Base-by-base conservation (phyloP, 306 rosid genomes). In the Abrus precatorius region DNA sequence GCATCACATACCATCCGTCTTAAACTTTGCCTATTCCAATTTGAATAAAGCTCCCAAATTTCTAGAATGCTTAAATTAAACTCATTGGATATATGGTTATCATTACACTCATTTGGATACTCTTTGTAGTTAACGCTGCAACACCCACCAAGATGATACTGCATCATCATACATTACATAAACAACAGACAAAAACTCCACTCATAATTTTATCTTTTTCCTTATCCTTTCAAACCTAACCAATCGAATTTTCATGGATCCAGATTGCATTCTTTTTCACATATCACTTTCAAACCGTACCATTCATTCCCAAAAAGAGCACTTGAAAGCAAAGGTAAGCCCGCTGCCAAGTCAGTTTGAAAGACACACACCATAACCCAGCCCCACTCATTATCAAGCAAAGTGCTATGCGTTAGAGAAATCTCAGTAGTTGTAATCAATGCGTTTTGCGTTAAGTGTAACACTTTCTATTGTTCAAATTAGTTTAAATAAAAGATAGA, bases 161-260 rank as follows among this genome's bases (percentile, higher is more conserved):
- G 20, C 43, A 41, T 73, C 54, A 55, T 20, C 36, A 72, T 38
- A 40, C n/a, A 44, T 43, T 3, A 41, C 1, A 74, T 30, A 27
- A 10, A 10, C 10, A 74, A 74, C 0, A 4, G 79, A 74, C 79
- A 44, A 74, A 56, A 57, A 32, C 69, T 43, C 14, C 2, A 59
- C 56, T 74, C 78, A 72, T 13, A 9, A 20, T 27, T 47, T 57
- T 38, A 72, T 54, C 53, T 27, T 36, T 32, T 14, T 33, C 4
- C 53, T 73, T 73, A 44, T 34, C 76, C 43, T 56, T 36, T 9
- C 43, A 57, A 47, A 76, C 54, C 72, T 53, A 80, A 72, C 75
- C 74, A 59, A 69, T 54, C 60, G 33, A 79, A 74, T 66, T 70
- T 69, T 32, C 8, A 41, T 30, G 61, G 54, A 45, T 69, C 63